Conservation (phyloP, 2,329 filamentous ascomycete genomes). For the Cladosporium cucumerinum region DNA sequence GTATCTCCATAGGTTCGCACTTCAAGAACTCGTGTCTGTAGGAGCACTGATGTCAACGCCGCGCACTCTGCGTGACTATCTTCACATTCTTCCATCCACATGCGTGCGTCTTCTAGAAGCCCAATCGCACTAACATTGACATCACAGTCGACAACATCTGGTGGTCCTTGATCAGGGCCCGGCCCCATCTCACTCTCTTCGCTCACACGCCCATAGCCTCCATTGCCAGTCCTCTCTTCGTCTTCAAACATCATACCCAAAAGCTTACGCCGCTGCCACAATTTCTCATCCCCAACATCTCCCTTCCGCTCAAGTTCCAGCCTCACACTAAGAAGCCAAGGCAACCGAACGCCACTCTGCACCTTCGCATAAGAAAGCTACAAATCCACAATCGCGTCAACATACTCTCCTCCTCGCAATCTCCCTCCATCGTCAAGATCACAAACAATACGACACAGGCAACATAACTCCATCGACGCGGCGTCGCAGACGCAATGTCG, state of each 20-base stretch:
- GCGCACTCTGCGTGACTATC: background rate
- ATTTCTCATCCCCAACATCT: background rate
- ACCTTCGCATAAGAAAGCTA: background rate
- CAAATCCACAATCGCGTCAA: background rate
- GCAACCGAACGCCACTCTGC: background rate
- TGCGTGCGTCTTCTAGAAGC: background rate
- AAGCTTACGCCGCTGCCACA: background rate
- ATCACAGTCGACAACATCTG: background rate
- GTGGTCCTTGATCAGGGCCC: background rate
- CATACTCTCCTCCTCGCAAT: background rate
- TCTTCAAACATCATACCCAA: background rate
- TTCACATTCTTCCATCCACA: background rate
- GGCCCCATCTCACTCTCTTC: background rate
- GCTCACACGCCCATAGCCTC: background rate
- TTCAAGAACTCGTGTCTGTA: background rate
- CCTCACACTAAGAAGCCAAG: background rate
- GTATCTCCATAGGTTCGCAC: background rate
- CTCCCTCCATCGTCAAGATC: background rate
- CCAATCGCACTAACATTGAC: background rate
- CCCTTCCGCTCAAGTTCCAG: background rate
- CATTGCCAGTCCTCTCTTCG: background rate
- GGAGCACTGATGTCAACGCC: background rate
- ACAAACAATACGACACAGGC: background rate
- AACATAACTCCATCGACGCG: background rate
- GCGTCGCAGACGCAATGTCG: background rate